These are phyloP conservation scores for Candida multigemmis DNA, from an alignment of 805 yeast species.

Conservation along the genomic window DNA sequence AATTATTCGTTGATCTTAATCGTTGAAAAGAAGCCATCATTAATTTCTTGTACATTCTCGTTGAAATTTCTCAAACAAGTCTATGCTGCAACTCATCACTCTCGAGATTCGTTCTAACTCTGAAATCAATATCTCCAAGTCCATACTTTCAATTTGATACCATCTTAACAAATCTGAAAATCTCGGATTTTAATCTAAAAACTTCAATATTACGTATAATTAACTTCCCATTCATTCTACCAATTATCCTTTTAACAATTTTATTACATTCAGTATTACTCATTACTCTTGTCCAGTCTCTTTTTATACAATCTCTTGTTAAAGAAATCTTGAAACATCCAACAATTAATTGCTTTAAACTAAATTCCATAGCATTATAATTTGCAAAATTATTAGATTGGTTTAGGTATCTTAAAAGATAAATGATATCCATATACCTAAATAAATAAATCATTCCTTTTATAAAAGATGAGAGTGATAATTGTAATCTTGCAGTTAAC, in stretches of 20 bases:
- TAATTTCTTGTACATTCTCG: background rate
- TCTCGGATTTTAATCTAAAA: constrained; percentile 26
- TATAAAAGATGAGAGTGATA: constrained; percentile 27
- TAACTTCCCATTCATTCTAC: constrained; percentile 32
- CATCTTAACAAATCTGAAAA: constrained; percentile 34
- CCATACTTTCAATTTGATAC: constrained; percentile 11
- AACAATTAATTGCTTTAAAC: constrained; percentile 28
- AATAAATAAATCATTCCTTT: constrained; percentile 33
- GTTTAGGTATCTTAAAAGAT: constrained; percentile 34
- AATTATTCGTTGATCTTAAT: background rate
- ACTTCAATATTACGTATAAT: constrained; percentile 27
- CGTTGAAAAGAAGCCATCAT: background rate
- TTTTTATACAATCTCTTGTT: constrained; percentile 15
- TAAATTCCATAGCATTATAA: constrained; percentile 35
- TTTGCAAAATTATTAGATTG: constrained; percentile 36
- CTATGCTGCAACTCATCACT: too few species aligned
- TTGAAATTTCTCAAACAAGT: too few species aligned
- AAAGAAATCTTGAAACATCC: constrained; percentile 33
- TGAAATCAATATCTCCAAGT: too few species aligned
- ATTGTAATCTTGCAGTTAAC: constrained; percentile 26
- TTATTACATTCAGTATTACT: constrained; percentile 23
- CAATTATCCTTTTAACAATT: constrained; percentile 25
- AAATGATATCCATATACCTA: constrained; percentile 38
- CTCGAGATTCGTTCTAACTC: background rate
- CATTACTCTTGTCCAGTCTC: constrained; percentile 26